Conservation (phyloP, 2,329 filamentous ascomycete species). For the Trichoderma asperellum region DNA sequence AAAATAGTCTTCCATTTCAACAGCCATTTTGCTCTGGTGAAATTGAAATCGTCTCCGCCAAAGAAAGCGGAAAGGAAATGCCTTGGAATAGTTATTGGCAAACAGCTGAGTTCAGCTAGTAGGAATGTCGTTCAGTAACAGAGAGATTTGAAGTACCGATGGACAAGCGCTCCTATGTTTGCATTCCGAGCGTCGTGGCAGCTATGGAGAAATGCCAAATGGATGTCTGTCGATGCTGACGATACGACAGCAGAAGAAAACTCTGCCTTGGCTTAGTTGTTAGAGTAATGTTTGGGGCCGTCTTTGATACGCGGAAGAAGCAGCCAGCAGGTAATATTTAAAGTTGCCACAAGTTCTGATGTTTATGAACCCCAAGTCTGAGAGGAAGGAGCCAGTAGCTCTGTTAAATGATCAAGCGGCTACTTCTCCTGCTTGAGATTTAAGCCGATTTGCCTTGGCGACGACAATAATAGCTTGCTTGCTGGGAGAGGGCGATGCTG, state of each 20-base stretch:
- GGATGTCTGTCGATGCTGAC: background rate
- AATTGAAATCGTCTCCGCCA: background rate
- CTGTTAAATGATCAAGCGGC: background rate
- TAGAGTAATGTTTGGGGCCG: background rate
- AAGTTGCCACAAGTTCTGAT: background rate
- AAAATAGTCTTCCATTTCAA: background rate
- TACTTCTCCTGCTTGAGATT: background rate
- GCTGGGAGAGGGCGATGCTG: constrained; percentile 8
- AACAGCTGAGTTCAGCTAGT: background rate
- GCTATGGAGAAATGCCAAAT: background rate
- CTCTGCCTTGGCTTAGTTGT: background rate
- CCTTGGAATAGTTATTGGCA: background rate
- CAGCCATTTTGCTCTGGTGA: constrained; percentile 5
- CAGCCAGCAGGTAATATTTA: background rate
- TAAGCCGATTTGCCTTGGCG: background rate
- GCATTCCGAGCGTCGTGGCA: background rate
- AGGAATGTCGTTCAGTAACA: background rate
- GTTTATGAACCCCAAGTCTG: background rate
- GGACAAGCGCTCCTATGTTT: background rate
- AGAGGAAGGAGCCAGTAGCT: constrained; percentile 18
- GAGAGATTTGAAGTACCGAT: background rate
- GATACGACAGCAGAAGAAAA: background rate
- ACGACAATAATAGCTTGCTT: constrained; percentile 1
- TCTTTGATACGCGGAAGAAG: background rate
- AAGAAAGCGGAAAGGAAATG: background rate